These are phyloP conservation scores for Saccharomyces uvarum DNA, from an alignment of 1,139 yeast genomes.

Conservation along the genomic window DNA sequence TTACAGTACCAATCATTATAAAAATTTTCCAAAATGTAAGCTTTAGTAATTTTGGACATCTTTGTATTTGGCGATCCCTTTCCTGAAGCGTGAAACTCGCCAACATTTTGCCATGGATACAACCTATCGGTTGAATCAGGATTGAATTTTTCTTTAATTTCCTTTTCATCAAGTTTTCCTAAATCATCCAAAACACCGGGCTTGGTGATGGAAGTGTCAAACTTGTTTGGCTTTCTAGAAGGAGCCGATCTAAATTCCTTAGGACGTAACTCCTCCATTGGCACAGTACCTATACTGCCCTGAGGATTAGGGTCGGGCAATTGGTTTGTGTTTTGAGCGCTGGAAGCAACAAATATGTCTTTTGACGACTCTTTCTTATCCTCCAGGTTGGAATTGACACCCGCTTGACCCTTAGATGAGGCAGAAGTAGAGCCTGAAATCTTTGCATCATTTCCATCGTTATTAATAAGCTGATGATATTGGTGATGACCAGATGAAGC, in stretches of 20 bases:
- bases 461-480: background rate
- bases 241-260: slow-evolving; percentile 18
- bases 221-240: slow-evolving; percentile 22
- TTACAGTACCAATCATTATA: slow-evolving; percentile 70
- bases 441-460: background rate
- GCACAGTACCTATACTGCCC: slow-evolving; percentile 27
- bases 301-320: slow-evolving; percentile 23
- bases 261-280: slow-evolving; percentile 25
- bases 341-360: slow-evolving; percentile 22
- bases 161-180: slow-evolving; percentile 8
- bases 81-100: slow-evolving; percentile 34
- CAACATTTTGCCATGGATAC: slow-evolving; percentile 40
- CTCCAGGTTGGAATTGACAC: background rate
- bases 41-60: slow-evolving; percentile 37
- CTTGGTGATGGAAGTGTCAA: slow-evolving; percentile 25
- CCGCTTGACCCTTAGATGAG: background rate
- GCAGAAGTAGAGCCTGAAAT: background rate
- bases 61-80: slow-evolving; percentile 18
- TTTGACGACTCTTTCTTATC: slow-evolving; percentile 1
- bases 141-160: slow-evolving; percentile 9
- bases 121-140: slow-evolving; percentile 14
- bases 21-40: slow-evolving; percentile 60
- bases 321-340: slow-evolving; percentile 15
- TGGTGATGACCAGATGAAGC: slow-evolving; percentile 2
- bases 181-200: slow-evolving; percentile 19